These are phyloP conservation scores for Ceratobasidium sp. DNA, from an alignment of 1,284 basidiomycete genomes.

Conservation along the genomic window DNA sequence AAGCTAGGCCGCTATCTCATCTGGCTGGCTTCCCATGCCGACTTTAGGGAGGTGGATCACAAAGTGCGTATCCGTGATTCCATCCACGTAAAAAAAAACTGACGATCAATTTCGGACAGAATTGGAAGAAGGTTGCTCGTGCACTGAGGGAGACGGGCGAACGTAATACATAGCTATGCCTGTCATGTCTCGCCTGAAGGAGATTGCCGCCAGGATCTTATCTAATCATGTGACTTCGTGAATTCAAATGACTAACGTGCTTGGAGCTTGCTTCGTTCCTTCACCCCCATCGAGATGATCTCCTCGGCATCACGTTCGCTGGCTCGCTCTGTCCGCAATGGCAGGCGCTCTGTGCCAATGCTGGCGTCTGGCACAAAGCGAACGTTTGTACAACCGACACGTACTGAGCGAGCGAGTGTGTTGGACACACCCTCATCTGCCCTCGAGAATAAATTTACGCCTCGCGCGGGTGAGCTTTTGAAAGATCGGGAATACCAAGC, in stretches of 20 bases:
- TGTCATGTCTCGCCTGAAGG: not conserved
- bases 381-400: conserved; percentile 75
- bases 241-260: conserved; percentile 21
- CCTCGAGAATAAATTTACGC: conserved; percentile 70
- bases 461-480: conserved; percentile 63
- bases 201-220: conserved; percentile 27
- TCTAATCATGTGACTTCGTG: conserved; percentile 27
- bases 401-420: conserved; percentile 77
- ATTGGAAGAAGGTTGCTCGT: conserved; percentile 49
- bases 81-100: not conserved
- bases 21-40: conserved; percentile 59
- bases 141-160: conserved; percentile 6
- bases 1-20: conserved; percentile 70
- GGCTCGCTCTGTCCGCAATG: conserved; percentile 7
- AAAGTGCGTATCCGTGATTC: conserved; percentile 54
- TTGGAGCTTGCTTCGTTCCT: conserved; percentile 11
- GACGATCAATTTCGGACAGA: conserved; percentile 42
- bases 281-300: conserved; percentile 34
- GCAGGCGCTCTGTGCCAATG: not conserved
- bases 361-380: conserved; percentile 47
- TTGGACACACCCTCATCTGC: conserved; percentile 64
- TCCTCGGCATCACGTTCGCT: conserved; percentile 32
- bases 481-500: not conserved
- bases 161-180: not conserved
- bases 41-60: conserved; percentile 65